Base-by-base conservation (phyloP, 345 rosid species). In the Rhodamnia argentea region DNA sequence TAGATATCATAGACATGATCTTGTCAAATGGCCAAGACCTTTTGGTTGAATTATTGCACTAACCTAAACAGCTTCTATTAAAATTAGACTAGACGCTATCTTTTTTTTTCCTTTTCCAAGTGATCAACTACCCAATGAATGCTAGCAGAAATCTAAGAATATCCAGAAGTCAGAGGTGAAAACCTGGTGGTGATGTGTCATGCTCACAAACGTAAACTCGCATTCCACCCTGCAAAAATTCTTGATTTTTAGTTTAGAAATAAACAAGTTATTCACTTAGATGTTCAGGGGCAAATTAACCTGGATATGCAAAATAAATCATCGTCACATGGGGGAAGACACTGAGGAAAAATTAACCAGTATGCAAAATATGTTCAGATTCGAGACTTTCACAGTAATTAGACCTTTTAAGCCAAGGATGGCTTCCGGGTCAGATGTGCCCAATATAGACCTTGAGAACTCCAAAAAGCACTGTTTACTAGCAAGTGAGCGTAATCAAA, bases 161-260 rank as follows among this genome's bases (percentile, higher is more conserved):
- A 29, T 42, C 47, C 24, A 24, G 47, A 74, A 32, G 55, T 52
- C 59, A 89, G 88, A 57, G 75, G 70, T 82, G 86, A n/a, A 75
- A 75, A 94, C 95, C 99, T 87, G 98, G 95, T 13, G 98, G 98
- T 57, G 94, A 86, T 32, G 98, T 95, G 87, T 96, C 94, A 86
- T 92, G 99, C 85, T 94, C 96, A 89, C 98, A 94, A 40, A 95
- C 83, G 74, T 96, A 96, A 42, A 94, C 96, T 85, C 92, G 92
- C 94, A 94, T 86, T 84, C 95, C 95, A 86, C 96, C 98, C 99
- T 96, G 96, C 87, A 91, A 78, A 89, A 85, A 47, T 85, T 84
- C 5, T 82, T 1, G 4, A 51, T 26, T 29, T 82, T 18, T 56
- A 82, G 52, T n/a, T 53, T 32, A 81, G 59, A 58, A 87, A 85